Percentiles rank a stretch among this genome's conserved stretches.
These are phyloP conservation scores for Parietichytrium sp. DNA, from an alignment of 108 stramenopile genomes.

Conservation along the genomic window DNA sequence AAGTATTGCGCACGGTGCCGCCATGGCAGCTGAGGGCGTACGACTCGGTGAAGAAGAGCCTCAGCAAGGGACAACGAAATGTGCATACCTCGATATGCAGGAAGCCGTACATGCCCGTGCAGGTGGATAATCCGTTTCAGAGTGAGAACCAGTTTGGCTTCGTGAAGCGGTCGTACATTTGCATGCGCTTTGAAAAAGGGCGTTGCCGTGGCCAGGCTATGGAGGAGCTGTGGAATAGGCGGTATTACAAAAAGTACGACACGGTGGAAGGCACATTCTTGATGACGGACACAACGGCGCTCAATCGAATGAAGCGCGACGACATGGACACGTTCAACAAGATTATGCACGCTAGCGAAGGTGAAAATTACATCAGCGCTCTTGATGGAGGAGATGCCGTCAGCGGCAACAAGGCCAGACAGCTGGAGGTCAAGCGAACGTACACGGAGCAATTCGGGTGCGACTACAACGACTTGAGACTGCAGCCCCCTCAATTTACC, in stretches of 20 bases:
- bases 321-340: constrained; percentile 34
- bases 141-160: constrained; percentile 23
- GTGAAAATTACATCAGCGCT: constrained; percentile 26
- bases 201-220: constrained; percentile 34
- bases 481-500: constrained; percentile 23
- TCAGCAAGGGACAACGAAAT: neutral
- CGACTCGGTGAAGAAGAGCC: neutral
- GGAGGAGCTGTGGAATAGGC: constrained; percentile 18
- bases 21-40: constrained; percentile 26
- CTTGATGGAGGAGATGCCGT: constrained; percentile 31
- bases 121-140: constrained; percentile 26
- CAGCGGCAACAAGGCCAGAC: constrained; percentile 34
- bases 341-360: constrained; percentile 7
- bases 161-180: constrained; percentile 23
- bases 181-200: constrained; percentile 24
- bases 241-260: constrained; percentile 35
- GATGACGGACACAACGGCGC: constrained; percentile 29
- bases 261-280: constrained; percentile 9
- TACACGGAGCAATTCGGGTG: constrained; percentile 32
- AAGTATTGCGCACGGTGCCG: neutral
- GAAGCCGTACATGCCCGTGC: neutral
- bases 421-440: constrained; percentile 35
- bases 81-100: neutral
- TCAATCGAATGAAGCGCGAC: constrained; percentile 19
- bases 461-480: constrained; percentile 26